Percentiles rank a stretch among this genome's conserved stretches.
Conservation (phyloP, 2,329 filamentous ascomycete species). For the Curvularia spicifera region DNA sequence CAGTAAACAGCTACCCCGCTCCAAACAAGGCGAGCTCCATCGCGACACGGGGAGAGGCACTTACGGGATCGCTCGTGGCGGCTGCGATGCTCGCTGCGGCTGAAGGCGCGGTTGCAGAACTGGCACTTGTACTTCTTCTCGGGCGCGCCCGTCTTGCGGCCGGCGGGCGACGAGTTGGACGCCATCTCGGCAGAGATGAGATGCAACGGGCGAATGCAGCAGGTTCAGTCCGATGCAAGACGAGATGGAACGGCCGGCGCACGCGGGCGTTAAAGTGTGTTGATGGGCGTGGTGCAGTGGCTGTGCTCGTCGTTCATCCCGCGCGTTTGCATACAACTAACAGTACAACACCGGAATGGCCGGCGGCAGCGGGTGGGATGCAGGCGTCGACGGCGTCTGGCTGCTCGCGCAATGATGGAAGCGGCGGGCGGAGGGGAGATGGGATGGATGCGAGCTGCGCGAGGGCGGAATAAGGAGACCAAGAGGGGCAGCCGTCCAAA, state of each 20-base stretch:
- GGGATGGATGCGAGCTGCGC: conserved; percentile 25
- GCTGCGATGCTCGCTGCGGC: conserved; percentile 94
- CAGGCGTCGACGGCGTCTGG: conserved; percentile 10
- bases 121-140: conserved; percentile 99
- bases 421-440: conserved; percentile 27
- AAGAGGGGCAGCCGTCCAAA: conserved; percentile 18
- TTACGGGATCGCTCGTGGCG: conserved; percentile 97
- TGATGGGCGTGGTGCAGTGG: conserved; percentile 34
- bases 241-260: conserved; percentile 40
- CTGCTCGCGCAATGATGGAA: conserved; percentile 36
- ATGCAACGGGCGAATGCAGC: neutral
- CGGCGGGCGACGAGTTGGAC: conserved; percentile 69
- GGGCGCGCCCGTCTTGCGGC: conserved; percentile 76
- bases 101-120: conserved; percentile 97
- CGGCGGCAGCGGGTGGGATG: conserved; percentile 20
- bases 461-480: conserved; percentile 28
- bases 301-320: conserved; percentile 41
- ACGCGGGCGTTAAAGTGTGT: conserved; percentile 47
- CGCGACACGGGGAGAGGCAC: conserved; percentile 54
- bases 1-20: conserved; percentile 42
- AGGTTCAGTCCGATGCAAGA: conserved; percentile 23
- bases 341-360: conserved; percentile 33
- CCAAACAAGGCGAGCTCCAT: conserved; percentile 34
- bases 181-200: conserved; percentile 61
- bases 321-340: conserved; percentile 32